Evolutionary conservation across 2,329 filamentous ascomycete genomes (phyloP), one percentile per base, ranked within the genome.

Genomic region (Lachnellula suecica): DNA sequence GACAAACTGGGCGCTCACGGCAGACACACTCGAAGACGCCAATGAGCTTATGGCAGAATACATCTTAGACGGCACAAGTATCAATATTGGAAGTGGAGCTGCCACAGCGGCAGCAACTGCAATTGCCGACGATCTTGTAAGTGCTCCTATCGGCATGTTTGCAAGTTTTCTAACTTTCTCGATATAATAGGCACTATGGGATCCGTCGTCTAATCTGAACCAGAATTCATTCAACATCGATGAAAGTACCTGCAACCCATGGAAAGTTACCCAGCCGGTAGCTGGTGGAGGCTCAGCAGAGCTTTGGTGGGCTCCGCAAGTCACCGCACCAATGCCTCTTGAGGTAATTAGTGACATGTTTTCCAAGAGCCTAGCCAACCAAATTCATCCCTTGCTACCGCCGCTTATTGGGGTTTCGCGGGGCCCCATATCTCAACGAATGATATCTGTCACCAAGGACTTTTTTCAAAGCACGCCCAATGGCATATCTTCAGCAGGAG

Each of bases 391-490:
- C n/a, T 15, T 34, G 9, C 9, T 34, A 34, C 29, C 29, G 11
- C 11, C 11, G n/a, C 29, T 34, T 13, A 34, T 13, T 9, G 29
- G 29, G n/a, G 29, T 10, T 15, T 13, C 3, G n/a, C 29, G 29
- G 29, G 29, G 29, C 29, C 11, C 11, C 11, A 15, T 34, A 34
- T 34, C 29, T 15, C 29, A 34, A 15, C 29, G n/a, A 15, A 34
- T 34, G 29, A 15, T 34, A 34, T 34, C 7, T 19, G 51, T 53
- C 9, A 53, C 51, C 22, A 19, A 49, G 46, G 46, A 25, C 8
- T 53, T 45, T 25, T 53, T 53, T 37, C 41, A 43, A 40, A 49
- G 45, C 42, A 15, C 20, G 40, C n/a, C 51, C 20, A 25, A 34
- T 27, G 29, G 37, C 4, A 53, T 49, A 5, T 13, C 38, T 22